Base-by-base conservation (phyloP, 2,329 filamentous ascomycete genomes). In the Fusarium sp. region DNA sequence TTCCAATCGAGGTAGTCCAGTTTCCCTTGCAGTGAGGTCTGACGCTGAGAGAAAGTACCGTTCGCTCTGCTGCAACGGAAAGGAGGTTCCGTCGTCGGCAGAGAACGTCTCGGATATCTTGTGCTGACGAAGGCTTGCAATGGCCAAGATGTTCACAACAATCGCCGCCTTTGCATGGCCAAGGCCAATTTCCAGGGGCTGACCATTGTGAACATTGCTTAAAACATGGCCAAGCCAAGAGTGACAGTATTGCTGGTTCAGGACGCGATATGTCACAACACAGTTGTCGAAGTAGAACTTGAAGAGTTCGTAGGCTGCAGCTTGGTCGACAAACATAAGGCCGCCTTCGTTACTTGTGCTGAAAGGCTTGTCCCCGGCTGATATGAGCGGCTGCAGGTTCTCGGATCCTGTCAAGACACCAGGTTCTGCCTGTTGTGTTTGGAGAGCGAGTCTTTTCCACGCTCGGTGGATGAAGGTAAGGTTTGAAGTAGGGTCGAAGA, bases 231-330 rank as follows among this genome's bases (percentile, higher is more conserved):
- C 79, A 11, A 87, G 77, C 87, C 88, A 90, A 6, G 74, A 66
- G 56, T 87, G 83, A 9, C 89, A 86, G 16, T 84, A 87, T 0
- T 86, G 86, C 6, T 87, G 83, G 76, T 91, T 88, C 27, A 91
- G 78, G 68, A 90, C 89, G 5, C 89, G 85, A 74, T 91, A 90
- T 0, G 89, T 91, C 6, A 89, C 88, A 34, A 89, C 87, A 20
- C 88, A 89, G 71, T 87, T 88, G 54, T 91, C 89, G 74, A 91
- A 91, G 72, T 91, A 91, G 25, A 88, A 83, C 6, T 75, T 67
- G 45, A 82, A 64, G 16, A 82, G 73, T 2, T 77, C 68, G 10
- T 67, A 52, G 13, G 76, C 72, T 2, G 66, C 41, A 1, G 73
- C 54, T 3, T 65, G 70, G 5, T 76, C 66, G 7, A 77, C 75